Evolutionary conservation across 2,329 filamentous ascomycete species (phyloP).

Genomic region (Phialophora tarda): DNA sequence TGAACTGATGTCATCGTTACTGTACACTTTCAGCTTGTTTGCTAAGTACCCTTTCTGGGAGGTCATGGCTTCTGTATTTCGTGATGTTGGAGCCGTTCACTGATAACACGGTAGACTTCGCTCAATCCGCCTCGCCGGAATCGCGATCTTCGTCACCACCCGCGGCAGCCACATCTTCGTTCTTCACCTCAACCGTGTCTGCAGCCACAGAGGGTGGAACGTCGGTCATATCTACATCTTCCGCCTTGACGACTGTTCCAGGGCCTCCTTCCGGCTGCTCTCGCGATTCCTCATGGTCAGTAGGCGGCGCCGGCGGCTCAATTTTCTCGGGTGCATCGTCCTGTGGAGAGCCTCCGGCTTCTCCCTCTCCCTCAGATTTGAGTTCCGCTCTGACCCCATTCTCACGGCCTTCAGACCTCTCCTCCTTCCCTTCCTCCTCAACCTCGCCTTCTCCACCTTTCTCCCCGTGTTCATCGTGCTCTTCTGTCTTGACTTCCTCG

Average conservation of each 20-base stretch:
- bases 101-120: not conserved
- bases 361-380: not conserved
- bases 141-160: conserved; percentile 14
- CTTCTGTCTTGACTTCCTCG: conserved; percentile 17
- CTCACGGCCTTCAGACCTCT: conserved; percentile 9
- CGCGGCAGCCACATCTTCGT: not conserved
- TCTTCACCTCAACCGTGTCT: conserved; percentile 14
- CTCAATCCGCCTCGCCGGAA: conserved; percentile 15
- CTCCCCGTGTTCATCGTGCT: conserved; percentile 18
- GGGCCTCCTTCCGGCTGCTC: not conserved
- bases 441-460: conserved; percentile 12
- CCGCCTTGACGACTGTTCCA: not conserved
- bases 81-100: not conserved
- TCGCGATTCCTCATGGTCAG: not conserved
- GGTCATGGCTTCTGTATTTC: not conserved
- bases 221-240: conserved; percentile 30
- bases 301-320: not conserved
- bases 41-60: not conserved
- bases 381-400: conserved; percentile 3
- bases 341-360: not conserved
- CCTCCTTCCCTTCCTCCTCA: conserved; percentile 10
- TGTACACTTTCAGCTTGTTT: not conserved
- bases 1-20: not conserved
- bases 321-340: not conserved
- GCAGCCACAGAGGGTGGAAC: conserved; percentile 4